Evolutionary conservation across 2,329 filamentous ascomycete genomes (phyloP), one percentile per base, ranked within the genome.

Genomic region (Hymenoscyphus linearis): DNA sequence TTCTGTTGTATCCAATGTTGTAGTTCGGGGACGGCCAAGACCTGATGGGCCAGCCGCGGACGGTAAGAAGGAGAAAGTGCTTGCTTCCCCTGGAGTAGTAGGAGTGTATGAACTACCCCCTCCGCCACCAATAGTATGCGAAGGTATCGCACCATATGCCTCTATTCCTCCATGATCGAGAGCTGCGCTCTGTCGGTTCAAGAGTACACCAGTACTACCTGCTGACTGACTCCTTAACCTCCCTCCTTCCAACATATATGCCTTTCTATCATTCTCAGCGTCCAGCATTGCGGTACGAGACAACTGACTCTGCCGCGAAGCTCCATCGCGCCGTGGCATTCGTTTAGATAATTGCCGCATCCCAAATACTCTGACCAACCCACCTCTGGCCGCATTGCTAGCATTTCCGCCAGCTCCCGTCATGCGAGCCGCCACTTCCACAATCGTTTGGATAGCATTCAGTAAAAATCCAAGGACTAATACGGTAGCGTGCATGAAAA

Each of bases 391-490:
- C 65, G 89, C 85, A 44, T 87, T 87, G 57, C 81, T 79, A 66
- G 88, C 85, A 67, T 93, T 89, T 25, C 87, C 88, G 55, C 92
- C 95, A 35, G 90, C 93, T 40, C 93, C 93, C 27, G 89, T 83
- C 70, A 95, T 80, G 58, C 93, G 85, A 27, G 93, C 92, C 56
- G 87, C 79, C 9, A 99, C 91, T 74, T 99, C 95, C 47, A 97
- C 83, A 50, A 96, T 82, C 0, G 93, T 97, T 73, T 96, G 92
- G 6, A 96, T 74, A 1, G 95, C 89, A 72, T 96, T 96, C 59
- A 99, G 79, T 73, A 97, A 90, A 77, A 98, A 99, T 1, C 91
- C 93, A 69, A 98, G 90, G 2, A 96, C 81, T 25, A 99, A 77
- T 0, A 96, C 91, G 64, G 88, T 82, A 3, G 85, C 93, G 72